Evolutionary conservation across 116 monocot genomes (phyloP).

Genomic region (Dioscorea cayenensis): DNA sequence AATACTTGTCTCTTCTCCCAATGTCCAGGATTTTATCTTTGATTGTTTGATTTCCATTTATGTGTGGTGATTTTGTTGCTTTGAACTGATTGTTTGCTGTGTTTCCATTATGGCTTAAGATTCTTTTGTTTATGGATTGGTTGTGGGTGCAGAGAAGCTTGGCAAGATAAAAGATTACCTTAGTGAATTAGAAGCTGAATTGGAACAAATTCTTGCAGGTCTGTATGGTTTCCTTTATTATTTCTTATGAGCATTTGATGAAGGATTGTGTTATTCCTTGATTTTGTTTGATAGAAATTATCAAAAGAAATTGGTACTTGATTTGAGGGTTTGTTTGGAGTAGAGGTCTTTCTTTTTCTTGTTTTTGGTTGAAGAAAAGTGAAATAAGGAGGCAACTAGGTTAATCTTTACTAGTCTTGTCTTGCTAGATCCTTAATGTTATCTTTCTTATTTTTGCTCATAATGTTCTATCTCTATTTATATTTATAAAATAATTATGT

Average conservation of each 20-base stretch:
- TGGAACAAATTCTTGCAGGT: constrained; percentile 32
- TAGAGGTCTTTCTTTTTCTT: no score
- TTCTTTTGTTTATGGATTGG: not conserved
- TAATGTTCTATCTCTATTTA: no score
- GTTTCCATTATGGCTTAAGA: not conserved
- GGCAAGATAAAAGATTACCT: constrained; percentile 30
- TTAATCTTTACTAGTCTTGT: no score
- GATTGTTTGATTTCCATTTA: not conserved
- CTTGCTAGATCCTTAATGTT: no score
- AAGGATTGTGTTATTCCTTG: no score
- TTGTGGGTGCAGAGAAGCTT: constrained; percentile 36
- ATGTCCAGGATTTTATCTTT: not conserved
- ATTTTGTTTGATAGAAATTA: no score
- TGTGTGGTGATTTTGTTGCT: not conserved
- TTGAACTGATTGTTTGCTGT: not conserved
- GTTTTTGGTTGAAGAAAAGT: no score
- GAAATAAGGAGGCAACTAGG: no score
- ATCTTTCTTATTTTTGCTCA: no score
- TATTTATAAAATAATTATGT: no score
- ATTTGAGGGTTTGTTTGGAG: no score
- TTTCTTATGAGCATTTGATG: not conserved
- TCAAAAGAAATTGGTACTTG: no score
- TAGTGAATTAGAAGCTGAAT: constrained; percentile 33
- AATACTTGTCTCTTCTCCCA: not conserved
- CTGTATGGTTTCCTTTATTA: not conserved